phyloP scores from a whole-genome alignment of 2,329 filamentous ascomycete genomes.

The Hymenoscyphus fructigenus region DNA sequence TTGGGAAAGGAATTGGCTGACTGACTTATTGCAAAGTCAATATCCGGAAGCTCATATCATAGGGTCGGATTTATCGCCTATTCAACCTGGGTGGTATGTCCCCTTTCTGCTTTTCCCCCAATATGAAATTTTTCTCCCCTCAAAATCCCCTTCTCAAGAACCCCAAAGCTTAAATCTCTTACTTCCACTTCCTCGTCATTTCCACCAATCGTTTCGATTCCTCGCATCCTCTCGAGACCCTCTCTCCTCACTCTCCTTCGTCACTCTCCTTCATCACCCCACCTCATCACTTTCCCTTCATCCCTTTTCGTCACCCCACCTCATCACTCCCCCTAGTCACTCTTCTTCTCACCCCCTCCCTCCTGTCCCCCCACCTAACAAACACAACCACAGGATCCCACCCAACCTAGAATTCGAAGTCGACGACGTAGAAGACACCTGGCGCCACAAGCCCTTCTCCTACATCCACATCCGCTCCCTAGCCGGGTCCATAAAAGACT shows the following conservation, averaged over 20 bases:
- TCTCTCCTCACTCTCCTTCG: no score
- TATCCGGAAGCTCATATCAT: constrained; percentile 27
- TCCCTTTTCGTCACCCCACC: neutral
- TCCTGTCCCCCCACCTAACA: no score
- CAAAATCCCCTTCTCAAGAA: neutral
- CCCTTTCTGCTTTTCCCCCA: neutral
- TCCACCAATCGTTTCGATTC: no score
- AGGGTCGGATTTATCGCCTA: constrained; percentile 30
- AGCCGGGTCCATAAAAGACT: constrained; percentile 39
- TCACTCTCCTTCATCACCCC: neutral
- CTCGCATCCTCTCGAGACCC: no score
- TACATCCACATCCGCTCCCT: constrained; percentile 42
- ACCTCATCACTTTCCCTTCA: no score
- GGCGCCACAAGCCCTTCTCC: constrained; percentile 31
- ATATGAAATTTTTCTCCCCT: neutral
- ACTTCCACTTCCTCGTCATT: neutral
- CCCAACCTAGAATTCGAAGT: constrained; percentile 35
- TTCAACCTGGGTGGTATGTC: constrained; percentile 29
- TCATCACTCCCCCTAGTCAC: no score
- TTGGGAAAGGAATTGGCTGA: neutral
- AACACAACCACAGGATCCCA: constrained; percentile 22
- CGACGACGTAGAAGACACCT: constrained; percentile 37
- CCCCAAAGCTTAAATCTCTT: no score
- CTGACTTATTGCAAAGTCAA: constrained; percentile 14
- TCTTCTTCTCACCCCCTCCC: neutral